Percentiles rank a stretch among this genome's conserved stretches.
Evolutionary conservation across 2,329 filamentous ascomycete genomes (phyloP).

Genomic region (Paraconiothyrium sp.): DNA sequence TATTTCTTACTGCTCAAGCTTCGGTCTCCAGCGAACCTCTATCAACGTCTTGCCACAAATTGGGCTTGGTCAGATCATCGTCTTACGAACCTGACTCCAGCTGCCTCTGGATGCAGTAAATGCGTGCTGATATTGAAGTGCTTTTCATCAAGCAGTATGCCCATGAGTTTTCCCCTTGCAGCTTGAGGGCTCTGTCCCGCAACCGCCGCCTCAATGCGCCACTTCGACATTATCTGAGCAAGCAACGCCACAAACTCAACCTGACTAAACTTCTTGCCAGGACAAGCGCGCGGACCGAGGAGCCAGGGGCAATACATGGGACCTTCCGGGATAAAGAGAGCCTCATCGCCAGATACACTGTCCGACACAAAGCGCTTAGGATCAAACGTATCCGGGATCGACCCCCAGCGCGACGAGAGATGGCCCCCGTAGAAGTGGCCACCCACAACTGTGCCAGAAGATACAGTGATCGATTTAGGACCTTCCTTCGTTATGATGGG

Average conservation of each 20-base stretch:
- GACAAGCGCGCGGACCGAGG: slow-evolving; percentile 30
- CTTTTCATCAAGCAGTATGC: slow-evolving; percentile 16
- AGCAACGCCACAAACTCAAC: slow-evolving; percentile 45
- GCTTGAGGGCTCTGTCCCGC: slow-evolving; percentile 11
- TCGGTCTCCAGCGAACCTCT: no score
- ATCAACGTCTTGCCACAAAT: no score
- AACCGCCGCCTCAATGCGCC: slow-evolving; percentile 18
- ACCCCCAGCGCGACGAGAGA: slow-evolving; percentile 26
- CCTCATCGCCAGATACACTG: slow-evolving; percentile 16
- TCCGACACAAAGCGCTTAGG: slow-evolving; percentile 46
- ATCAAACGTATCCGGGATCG: slow-evolving; percentile 37
- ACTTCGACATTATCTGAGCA: slow-evolving; percentile 20
- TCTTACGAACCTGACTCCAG: slow-evolving; percentile 15
- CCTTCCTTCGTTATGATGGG: slow-evolving; percentile 20
- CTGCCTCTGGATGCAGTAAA: slow-evolving; percentile 21
- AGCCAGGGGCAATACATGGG: slow-evolving; percentile 38
- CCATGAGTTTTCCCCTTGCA: slow-evolving; percentile 20
- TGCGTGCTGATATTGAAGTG: slow-evolving; percentile 27
- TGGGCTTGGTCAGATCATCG: neutral
- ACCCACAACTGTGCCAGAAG: slow-evolving; percentile 22
- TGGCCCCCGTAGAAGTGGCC: slow-evolving; percentile 23
- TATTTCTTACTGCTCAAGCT: no score
- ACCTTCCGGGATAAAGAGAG: slow-evolving; percentile 18
- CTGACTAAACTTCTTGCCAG: slow-evolving; percentile 45
- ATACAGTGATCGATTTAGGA: slow-evolving; percentile 13